These are phyloP conservation scores for Lentinula guzmanii DNA, from an alignment of 768 basidiomycete species.

Conservation along the genomic window DNA sequence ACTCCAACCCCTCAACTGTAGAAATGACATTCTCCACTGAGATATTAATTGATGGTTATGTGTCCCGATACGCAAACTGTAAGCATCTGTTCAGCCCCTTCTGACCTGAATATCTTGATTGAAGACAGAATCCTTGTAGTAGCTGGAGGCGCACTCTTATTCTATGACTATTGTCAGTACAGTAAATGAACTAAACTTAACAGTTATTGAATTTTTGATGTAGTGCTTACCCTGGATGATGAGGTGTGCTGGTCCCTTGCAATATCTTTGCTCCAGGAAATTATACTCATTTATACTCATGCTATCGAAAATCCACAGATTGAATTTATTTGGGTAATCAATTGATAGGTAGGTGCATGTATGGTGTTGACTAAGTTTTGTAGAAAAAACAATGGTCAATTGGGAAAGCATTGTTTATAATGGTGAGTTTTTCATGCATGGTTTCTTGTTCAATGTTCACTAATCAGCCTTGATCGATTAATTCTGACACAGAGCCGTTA, in stretches of 20 bases:
- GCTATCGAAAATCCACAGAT: slow-evolving; percentile 24
- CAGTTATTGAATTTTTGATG: not conserved
- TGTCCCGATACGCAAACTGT: not conserved
- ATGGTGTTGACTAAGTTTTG: not conserved
- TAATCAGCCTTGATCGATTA: too few relatives aligned
- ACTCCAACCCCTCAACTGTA: not conserved
- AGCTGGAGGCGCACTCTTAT: not conserved
- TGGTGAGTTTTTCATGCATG: slow-evolving; percentile 27
- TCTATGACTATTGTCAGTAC: not conserved
- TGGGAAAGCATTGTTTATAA: slow-evolving; percentile 47
- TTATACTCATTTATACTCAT: too few relatives aligned
- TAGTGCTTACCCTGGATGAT: not conserved
- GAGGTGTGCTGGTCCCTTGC: not conserved
- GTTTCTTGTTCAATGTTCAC: too few relatives aligned
- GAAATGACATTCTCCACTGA: not conserved
- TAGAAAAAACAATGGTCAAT: slow-evolving; percentile 50
- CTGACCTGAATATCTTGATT: not conserved
- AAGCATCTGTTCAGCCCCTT: not conserved
- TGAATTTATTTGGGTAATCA: slow-evolving; percentile 47
- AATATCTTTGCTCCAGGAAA: not conserved
- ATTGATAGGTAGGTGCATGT: not conserved
- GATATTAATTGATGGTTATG: not conserved
- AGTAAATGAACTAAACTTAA: not conserved
- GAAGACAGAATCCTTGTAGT: not conserved
- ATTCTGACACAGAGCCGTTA: slow-evolving; percentile 46